Conservation (phyloP, 768 basidiomycete species). For the Lentinula lateritia region DNA sequence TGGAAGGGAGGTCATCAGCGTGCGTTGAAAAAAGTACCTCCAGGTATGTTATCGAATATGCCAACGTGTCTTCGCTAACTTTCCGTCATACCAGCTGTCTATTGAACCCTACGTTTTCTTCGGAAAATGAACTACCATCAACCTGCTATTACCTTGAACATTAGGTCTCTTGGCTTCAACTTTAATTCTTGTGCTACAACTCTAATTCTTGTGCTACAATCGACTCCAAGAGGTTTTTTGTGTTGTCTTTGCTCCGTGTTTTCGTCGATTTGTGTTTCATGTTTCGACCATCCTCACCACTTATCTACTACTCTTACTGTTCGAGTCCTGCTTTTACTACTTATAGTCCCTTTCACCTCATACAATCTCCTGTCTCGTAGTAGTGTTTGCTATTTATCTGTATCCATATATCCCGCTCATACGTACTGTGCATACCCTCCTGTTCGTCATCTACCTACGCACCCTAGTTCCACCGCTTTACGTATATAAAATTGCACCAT, state of each 20-base stretch:
- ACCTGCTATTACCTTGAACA: not conserved
- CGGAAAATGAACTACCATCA: not conserved
- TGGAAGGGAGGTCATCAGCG: not conserved
- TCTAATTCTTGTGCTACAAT: not conserved
- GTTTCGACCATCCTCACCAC: too few species aligned
- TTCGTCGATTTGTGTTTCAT: too few species aligned
- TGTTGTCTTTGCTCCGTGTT: too few species aligned
- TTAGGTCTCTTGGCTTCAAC: not conserved
- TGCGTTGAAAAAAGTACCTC: not conserved
- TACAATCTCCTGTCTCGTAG: too few species aligned
- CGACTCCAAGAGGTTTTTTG: not conserved
- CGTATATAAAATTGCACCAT: not conserved
- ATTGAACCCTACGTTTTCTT: not conserved
- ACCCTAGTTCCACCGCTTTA: not conserved
- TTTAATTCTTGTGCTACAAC: too few species aligned
- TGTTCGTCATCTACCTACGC: not conserved
- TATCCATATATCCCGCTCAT: constrained; percentile 1
- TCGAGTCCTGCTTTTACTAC: not conserved
- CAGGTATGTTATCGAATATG: not conserved
- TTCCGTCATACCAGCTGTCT: not conserved
- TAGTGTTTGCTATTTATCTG: not conserved
- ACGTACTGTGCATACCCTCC: not conserved
- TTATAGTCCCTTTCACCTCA: too few species aligned
- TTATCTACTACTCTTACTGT: not conserved
- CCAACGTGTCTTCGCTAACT: not conserved